Evolutionary conservation across 1,284 basidiomycete species (phyloP), one percentile per base, ranked within the genome.

Genomic region (Sphagnurus paluster): DNA sequence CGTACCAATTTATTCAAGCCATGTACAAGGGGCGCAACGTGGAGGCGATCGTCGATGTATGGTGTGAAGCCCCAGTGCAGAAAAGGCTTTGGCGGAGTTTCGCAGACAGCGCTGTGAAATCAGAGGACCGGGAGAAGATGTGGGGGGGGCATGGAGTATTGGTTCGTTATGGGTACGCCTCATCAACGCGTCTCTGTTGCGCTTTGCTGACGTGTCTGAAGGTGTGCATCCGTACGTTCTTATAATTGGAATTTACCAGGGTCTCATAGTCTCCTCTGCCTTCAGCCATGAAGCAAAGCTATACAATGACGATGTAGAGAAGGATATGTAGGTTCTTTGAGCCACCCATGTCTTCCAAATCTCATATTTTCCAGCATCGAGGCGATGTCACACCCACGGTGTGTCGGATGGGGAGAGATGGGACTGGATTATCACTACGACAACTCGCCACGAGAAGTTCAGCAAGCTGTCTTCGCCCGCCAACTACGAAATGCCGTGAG

Each of bases 351-450:
- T 43, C 16, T 28, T 39, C 17, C 13, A 11, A 34, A 10, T 17
- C 29, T 42, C 42, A 45, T 48, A 26, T 25, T 20, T 10, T 38
- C 14, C 58, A 89, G 87, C 29, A 51, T 88, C 43, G 78, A 83
- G 56, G 89, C 89, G 2, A 87, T 90, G 80, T 46, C 68, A 0
- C 88, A 91, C 56, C 84, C 86, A 2, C 79, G 84, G 8, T 90
- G 87, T 54, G 87, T 91, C 4, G 86, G 86, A 6, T 89, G 84
- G 84, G 90, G 90, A 0, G 89, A 92, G 59, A 91, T 90, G 44
- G 89, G 90, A 0, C 75, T 93, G 4, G 90, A 93, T 54, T 90
- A 90, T 56, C 87, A 90, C 62, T 90, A 90, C 59, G 80, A 88
- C 59, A 75, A 81, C 55, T 88, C 87, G 0, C 84, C 87, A 0